Percentiles rank a stretch among this genome's conserved stretches.
Evolutionary conservation across 2,329 filamentous ascomycete species (phyloP).

Genomic region (Stagonosporopsis vannaccii): DNA sequence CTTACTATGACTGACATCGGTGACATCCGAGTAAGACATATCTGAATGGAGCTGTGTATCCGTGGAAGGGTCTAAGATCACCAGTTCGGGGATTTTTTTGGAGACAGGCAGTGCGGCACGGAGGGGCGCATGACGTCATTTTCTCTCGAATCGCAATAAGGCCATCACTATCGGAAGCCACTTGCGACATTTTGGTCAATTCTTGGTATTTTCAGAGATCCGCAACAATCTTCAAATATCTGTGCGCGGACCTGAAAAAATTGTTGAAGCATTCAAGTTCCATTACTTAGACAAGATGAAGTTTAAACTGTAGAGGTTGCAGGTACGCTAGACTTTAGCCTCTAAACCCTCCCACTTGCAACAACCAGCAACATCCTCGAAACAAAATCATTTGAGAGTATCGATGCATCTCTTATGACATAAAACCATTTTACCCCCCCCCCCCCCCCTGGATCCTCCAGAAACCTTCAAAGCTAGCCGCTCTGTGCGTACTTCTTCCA

Average conservation of each 20-base stretch:
- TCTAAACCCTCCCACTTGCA: no score
- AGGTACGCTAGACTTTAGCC: no score
- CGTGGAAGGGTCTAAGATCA: conserved; percentile 12
- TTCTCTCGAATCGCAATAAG: not conserved
- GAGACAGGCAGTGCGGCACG: not conserved
- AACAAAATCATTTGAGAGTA: no score
- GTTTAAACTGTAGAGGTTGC: no score
- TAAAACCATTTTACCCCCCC: no score
- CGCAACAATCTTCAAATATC: not conserved
- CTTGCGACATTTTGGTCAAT: not conserved
- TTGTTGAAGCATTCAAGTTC: no score
- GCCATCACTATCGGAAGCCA: not conserved
- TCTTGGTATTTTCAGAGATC: not conserved
- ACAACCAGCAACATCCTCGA: no score
- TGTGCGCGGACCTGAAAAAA: no score
- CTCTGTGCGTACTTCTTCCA: conserved; percentile 23
- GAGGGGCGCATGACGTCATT: conserved; percentile 10
- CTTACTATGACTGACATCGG: conserved; percentile 1
- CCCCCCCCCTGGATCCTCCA: not conserved
- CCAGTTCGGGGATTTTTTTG: not conserved
- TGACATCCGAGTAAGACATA: not conserved
- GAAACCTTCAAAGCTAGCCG: not conserved
- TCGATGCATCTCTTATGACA: no score
- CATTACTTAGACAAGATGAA: no score
- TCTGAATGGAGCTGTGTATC: not conserved